Evolutionary conservation across 1,139 yeast species (phyloP).

Genomic region (Yueomyces sp.): DNA sequence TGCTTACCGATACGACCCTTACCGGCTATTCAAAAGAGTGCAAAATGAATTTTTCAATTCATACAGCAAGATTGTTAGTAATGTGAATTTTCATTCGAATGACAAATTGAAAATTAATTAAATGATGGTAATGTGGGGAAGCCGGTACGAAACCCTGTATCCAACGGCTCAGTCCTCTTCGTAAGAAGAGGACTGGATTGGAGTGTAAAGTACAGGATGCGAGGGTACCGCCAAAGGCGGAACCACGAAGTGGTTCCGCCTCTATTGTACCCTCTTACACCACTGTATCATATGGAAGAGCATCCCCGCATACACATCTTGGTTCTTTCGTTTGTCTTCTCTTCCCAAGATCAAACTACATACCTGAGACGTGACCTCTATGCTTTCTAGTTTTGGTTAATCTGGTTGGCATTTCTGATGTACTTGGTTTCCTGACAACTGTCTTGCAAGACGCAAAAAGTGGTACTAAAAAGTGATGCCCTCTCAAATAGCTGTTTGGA

Average conservation of each 20-base stretch:
- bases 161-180: no score
- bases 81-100: background rate
- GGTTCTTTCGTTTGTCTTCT: constrained; percentile 28
- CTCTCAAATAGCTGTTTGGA: no score
- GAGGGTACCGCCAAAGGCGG: no score
- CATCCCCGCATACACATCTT: constrained; percentile 18
- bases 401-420: constrained; percentile 92
- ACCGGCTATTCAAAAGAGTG: constrained; percentile 61
- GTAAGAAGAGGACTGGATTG: no score
- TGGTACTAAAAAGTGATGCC: no score
- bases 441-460: constrained; percentile 3
- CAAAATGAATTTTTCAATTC: background rate
- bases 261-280: background rate
- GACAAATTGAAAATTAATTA: no score
- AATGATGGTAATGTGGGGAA: no score
- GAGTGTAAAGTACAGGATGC: no score
- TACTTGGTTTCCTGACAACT: constrained; percentile 2
- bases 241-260: no score
- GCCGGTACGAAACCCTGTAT: no score
- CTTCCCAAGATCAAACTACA: constrained; percentile 33
- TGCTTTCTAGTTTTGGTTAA: constrained; percentile 99
- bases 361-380: constrained; percentile 99
- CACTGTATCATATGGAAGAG: background rate
- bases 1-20: constrained; percentile 99
- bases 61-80: constrained; percentile 10